Percentiles rank a stretch among this genome's conserved stretches.
Evolutionary conservation across 2,329 filamentous ascomycete genomes (phyloP).

Genomic region (Trichoderma aggressivum): DNA sequence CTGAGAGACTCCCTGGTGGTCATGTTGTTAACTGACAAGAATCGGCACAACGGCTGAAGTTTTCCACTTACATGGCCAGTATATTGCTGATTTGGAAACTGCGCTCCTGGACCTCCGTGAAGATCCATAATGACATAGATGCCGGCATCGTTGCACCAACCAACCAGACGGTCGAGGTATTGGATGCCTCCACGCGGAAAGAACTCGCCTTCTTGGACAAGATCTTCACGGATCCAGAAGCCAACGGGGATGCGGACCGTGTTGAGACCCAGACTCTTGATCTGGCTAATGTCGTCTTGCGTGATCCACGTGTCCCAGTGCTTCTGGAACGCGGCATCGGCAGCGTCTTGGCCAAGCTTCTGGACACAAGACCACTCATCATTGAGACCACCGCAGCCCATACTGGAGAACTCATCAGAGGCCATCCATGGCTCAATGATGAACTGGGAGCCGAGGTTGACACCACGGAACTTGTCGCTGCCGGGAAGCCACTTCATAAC

Average conservation of each 20-base stretch:
- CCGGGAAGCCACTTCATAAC: background rate
- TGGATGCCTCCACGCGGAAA: background rate
- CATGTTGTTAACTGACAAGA: background rate
- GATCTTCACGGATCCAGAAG: background rate
- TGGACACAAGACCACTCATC: background rate
- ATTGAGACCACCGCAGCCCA: background rate
- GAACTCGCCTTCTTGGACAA: background rate
- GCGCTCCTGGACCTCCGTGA: background rate
- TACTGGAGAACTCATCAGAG: background rate
- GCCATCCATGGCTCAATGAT: background rate
- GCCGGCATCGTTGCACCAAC: background rate
- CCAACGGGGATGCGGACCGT: background rate
- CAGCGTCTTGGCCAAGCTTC: background rate
- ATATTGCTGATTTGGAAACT: background rate
- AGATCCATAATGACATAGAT: background rate
- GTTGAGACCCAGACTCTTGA: background rate
- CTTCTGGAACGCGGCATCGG: background rate
- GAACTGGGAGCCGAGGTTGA: background rate
- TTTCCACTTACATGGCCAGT: background rate
- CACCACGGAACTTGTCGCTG: background rate
- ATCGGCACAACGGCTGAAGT: rapidly evolving
- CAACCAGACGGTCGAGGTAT: background rate
- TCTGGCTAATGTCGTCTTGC: background rate
- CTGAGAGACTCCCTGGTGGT: background rate
- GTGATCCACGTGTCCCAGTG: background rate